Evolutionary conservation across 352 stramenopile species (phyloP), one percentile per base, ranked within the genome.

Genomic region (Globisporangium polare): DNA sequence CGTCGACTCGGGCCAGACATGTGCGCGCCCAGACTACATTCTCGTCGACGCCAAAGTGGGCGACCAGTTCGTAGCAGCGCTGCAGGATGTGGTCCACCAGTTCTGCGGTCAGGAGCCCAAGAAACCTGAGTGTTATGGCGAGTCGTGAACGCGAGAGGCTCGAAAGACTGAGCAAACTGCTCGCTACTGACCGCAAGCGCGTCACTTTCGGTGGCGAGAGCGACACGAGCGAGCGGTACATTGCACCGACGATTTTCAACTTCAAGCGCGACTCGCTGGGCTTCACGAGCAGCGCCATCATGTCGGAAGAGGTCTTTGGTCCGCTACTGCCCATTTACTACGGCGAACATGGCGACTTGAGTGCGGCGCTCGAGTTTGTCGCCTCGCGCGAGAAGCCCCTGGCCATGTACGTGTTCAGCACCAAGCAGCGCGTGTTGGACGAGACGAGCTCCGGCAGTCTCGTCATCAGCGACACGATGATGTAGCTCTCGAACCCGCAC

Each of bases 281-380:
- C 8, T 90, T 89, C 46, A 51, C 78, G 0, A 62, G 24, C 8
- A 92, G 79, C 55, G 74, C 81, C 3, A 70, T 79, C 24, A 96
- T 98, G 83, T 71, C 83, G 24, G 88, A 99, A 54, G 96, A 99
- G 75, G 92, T 99, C 33, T 99, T 99, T 75, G 96, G 96, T 4
- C 96, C 96, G 3, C 61, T 99, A 39, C 65, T 99, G 49, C 92
- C 96, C 2, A 92, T 99, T 47, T 75, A 95, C 35, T 94, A 92
- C 67, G 91, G 88, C 58, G 70, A 86, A 10, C n/a, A 50, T 4
- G 71, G 63, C 35, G 42, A 78, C 22, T 43, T 86, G 33, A 53
- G 74, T 7, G 57, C 65, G 20, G 47, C 77, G 7, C 72, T 85
- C 26, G 61, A 57, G 53, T 77, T 80, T 27, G 61, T 88, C 42